Conservation (phyloP, 1,284 basidiomycete genomes). For the Violaceomyces palustris region DNA sequence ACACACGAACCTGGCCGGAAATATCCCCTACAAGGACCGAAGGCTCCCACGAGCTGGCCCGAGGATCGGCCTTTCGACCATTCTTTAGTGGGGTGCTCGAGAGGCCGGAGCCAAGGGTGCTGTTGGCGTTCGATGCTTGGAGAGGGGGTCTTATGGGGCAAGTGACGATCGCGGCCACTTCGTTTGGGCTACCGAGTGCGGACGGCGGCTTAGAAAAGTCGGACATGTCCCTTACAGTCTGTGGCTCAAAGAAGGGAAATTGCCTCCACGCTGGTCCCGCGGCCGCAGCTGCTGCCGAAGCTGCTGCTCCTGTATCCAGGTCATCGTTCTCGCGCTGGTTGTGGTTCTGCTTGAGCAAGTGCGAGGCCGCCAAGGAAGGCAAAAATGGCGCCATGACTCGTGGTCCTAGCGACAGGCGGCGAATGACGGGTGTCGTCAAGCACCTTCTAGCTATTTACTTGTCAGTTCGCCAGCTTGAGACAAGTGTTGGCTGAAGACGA, state of each 20-base stretch:
- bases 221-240: constrained; percentile 23
- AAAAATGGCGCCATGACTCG: no score
- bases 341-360: background rate
- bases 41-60: no score
- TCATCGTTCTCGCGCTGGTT: constrained; percentile 1
- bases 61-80: background rate
- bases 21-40: constrained; percentile 34
- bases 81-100: background rate
- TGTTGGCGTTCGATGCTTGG: background rate
- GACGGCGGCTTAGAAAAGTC: constrained; percentile 31
- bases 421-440: no score
- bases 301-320: constrained; percentile 17
- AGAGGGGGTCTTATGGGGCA: constrained; percentile 27
- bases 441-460: no score
- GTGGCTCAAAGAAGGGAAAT: constrained; percentile 40
- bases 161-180: constrained; percentile 33
- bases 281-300: constrained; percentile 14
- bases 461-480: no score
- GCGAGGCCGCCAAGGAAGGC: no score
- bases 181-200: constrained; percentile 20
- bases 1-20: constrained; percentile 25
- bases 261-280: constrained; percentile 43
- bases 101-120: background rate
- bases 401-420: no score
- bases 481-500: no score